Evolutionary conservation across 1,139 yeast species (phyloP).

Genomic region (Eremothecium gossypii): DNA sequence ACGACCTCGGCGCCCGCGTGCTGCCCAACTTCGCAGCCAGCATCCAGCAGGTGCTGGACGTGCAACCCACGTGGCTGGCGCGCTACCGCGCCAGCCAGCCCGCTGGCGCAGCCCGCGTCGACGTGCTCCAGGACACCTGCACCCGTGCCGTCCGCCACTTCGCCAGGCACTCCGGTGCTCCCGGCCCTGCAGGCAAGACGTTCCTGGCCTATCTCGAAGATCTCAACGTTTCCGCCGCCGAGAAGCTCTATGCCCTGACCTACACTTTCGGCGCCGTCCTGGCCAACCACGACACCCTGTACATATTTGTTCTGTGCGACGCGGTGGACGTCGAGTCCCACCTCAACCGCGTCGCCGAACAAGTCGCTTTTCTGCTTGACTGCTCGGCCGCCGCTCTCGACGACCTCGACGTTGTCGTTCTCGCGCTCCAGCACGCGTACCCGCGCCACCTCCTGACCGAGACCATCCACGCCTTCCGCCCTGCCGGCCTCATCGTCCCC

Average conservation of each 20-base stretch:
- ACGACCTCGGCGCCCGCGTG: slow-evolving; percentile 28
- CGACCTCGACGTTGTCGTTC: slow-evolving; percentile 20
- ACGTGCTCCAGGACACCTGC: slow-evolving; percentile 21
- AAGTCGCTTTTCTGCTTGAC: slow-evolving; percentile 24
- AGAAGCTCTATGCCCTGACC: slow-evolving; percentile 56
- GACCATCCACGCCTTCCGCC: slow-evolving; percentile 71
- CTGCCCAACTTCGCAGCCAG: slow-evolving; percentile 26
- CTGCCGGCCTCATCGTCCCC: slow-evolving; percentile 66
- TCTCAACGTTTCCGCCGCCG: slow-evolving; percentile 61
- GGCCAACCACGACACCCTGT: slow-evolving; percentile 75
- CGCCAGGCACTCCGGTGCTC: neutral
- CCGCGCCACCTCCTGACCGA: slow-evolving; percentile 82
- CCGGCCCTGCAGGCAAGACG: slow-evolving; percentile 38
- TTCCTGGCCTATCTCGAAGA: slow-evolving; percentile 73
- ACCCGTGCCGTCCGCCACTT: slow-evolving; percentile 18
- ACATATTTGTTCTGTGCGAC: slow-evolving; percentile 39
- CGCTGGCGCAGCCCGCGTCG: slow-evolving; percentile 5
- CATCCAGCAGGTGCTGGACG: slow-evolving; percentile 23
- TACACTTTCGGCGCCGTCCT: slow-evolving; percentile 86
- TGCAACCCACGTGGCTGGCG: slow-evolving; percentile 23
- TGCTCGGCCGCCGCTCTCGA: slow-evolving; percentile 23
- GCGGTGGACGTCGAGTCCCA: slow-evolving; percentile 13
- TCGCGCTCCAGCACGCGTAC: slow-evolving; percentile 51
- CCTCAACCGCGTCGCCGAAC: slow-evolving; percentile 15
- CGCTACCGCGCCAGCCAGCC: slow-evolving; percentile 11